A percentile compares a stretch with the other conserved stretches of the same genome.
Conservation (phyloP, 495 filamentous ascomycete genomes). For the Tuber borchii region DNA sequence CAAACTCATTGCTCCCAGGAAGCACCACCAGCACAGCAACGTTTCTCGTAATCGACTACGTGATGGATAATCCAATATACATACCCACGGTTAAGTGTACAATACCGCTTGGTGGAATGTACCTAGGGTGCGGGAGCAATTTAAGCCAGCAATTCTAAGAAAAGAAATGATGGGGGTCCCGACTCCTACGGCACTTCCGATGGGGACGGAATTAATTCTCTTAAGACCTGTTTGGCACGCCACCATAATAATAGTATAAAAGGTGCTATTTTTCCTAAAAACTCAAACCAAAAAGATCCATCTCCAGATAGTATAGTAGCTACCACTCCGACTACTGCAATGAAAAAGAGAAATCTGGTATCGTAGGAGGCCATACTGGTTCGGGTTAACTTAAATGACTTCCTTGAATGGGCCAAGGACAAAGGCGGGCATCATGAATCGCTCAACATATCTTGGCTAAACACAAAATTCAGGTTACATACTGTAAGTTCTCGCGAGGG, state of each 20-base stretch:
- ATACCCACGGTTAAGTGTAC: conserved; percentile 22
- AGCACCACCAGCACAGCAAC: conserved; percentile 43
- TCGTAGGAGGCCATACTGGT: background rate
- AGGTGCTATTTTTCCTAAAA: too few relatives aligned
- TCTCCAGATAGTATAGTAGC: too few relatives aligned
- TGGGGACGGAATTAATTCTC: background rate
- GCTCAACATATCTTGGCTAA: background rate
- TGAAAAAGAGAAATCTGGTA: too few relatives aligned
- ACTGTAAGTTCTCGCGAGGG: background rate
- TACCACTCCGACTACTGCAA: too few relatives aligned
- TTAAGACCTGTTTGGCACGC: too few relatives aligned
- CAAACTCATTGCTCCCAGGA: conserved; percentile 52
- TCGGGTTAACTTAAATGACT: background rate
- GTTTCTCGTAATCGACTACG: conserved; percentile 44
- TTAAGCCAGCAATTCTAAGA: conserved; percentile 11
- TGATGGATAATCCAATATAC: background rate
- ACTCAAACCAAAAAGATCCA: too few relatives aligned
- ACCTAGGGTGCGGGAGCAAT: conserved; percentile 12
- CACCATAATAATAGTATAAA: too few relatives aligned
- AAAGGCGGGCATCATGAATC: background rate
- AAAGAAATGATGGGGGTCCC: conserved; percentile 1
- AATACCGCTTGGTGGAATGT: background rate
- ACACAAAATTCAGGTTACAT: background rate
- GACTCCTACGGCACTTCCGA: background rate
- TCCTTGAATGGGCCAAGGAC: background rate